Percentiles rank a stretch among this genome's conserved stretches.
Evolutionary conservation across 495 filamentous ascomycete species (phyloP).

Genomic region (Hyaloscypha variabilis): DNA sequence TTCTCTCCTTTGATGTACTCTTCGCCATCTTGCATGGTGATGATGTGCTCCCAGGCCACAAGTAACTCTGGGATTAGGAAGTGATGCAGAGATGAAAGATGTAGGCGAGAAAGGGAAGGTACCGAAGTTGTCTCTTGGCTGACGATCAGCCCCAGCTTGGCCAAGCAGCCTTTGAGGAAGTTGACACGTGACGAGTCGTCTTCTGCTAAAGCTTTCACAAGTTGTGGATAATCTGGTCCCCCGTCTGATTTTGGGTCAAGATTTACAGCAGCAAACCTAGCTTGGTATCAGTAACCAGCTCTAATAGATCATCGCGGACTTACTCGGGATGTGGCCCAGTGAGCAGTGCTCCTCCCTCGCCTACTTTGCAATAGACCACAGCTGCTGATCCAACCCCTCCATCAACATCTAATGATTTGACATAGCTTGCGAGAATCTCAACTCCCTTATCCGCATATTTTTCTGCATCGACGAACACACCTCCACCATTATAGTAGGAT

Average conservation of each 20-base stretch:
- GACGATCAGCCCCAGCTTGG: constrained; percentile 81
- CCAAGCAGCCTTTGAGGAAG: constrained; percentile 81
- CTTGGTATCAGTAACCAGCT: constrained; percentile 1
- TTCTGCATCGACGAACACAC: constrained; percentile 86
- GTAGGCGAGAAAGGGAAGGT: constrained; percentile 82
- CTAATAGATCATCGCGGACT: constrained; percentile 34
- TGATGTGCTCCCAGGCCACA: constrained; percentile 64
- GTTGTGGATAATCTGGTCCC: constrained; percentile 64
- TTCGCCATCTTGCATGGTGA: constrained; percentile 65
- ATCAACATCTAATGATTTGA: constrained; percentile 74
- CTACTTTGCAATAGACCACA: constrained; percentile 84
- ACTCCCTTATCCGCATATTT: constrained; percentile 63
- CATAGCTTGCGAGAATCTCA: constrained; percentile 83
- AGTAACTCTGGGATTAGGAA: constrained; percentile 68
- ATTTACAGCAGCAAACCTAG: constrained; percentile 82
- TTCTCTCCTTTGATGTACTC: constrained; percentile 83
- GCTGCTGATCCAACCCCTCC: constrained; percentile 70
- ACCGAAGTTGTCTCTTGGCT: constrained; percentile 67
- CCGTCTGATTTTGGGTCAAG: constrained; percentile 64
- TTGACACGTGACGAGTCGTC: constrained; percentile 71
- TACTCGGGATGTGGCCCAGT: constrained; percentile 95
- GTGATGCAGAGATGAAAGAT: constrained; percentile 74
- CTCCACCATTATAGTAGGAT: constrained; percentile 93
- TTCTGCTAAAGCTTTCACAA: constrained; percentile 68
- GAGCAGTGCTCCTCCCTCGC: constrained; percentile 78